Evolutionary conservation across 2,329 filamentous ascomycete species (phyloP).

Genomic region (Microthyrium microscopicum): DNA sequence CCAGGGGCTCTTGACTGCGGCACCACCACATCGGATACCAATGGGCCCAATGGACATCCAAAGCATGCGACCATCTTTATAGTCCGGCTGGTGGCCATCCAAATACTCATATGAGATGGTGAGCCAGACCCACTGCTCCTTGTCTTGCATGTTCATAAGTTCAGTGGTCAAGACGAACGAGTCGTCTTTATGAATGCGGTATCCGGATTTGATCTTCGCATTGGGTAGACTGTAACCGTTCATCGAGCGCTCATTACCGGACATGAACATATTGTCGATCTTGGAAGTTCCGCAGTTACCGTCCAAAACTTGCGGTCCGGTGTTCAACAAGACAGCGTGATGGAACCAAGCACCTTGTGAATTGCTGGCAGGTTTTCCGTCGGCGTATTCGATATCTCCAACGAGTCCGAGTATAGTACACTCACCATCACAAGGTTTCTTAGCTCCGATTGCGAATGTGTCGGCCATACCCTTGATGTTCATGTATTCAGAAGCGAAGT

Average conservation of each 20-base stretch:
- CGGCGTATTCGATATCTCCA: background rate
- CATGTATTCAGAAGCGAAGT: background rate
- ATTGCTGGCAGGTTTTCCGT: background rate
- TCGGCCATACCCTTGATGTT: background rate
- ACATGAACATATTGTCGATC: slow-evolving; percentile 6
- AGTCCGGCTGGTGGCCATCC: slow-evolving; percentile 1
- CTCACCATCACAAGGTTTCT: background rate
- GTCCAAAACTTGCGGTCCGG: slow-evolving; percentile 1
- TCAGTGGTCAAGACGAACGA: slow-evolving; percentile 2
- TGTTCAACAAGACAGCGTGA: slow-evolving; percentile 1
- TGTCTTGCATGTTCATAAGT: slow-evolving; percentile 5
- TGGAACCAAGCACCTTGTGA: slow-evolving; percentile 1
- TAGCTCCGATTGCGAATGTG: background rate
- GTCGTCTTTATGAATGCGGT: background rate
- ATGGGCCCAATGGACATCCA: slow-evolving; percentile 3
- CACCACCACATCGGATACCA: background rate
- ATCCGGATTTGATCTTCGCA: slow-evolving; percentile 1
- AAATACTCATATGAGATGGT: slow-evolving; percentile 2
- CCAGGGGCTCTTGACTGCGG: background rate
- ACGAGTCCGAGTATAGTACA: background rate
- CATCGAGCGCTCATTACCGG: slow-evolving; percentile 1
- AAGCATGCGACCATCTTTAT: background rate
- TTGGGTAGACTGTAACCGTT: slow-evolving; percentile 1
- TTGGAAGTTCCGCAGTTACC: background rate
- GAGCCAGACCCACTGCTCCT: slow-evolving; percentile 5